phyloP scores from a whole-genome alignment of 2,329 filamentous ascomycete genomes.

The Neofusicoccum cordaticola region DNA sequence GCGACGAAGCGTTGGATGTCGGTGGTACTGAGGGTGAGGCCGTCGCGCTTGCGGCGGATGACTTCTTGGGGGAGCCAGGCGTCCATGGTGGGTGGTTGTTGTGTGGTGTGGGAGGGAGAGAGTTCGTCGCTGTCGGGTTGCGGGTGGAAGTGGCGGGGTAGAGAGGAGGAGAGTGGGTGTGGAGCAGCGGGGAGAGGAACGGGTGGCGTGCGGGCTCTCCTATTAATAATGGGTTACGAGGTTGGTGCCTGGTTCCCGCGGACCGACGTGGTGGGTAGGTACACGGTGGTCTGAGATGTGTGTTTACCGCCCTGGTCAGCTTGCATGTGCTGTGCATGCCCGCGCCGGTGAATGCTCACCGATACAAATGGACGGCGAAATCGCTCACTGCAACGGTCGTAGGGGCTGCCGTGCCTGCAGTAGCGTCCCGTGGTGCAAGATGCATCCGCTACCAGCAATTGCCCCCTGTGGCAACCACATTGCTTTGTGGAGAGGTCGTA shows the following conservation, averaged over 20 bases:
- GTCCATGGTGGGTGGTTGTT: constrained; percentile 2
- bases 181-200: not conserved
- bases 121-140: not conserved
- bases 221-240: not conserved
- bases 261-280: not conserved
- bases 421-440: not conserved
- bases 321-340: not conserved
- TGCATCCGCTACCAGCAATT: not conserved
- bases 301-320: constrained; percentile 3
- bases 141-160: not conserved
- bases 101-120: not conserved
- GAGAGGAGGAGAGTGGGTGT: not conserved
- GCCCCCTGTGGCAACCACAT: not conserved
- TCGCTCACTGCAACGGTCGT: not conserved
- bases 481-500: not conserved
- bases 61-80: constrained; percentile 17
- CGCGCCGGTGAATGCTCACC: not conserved
- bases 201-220: not conserved
- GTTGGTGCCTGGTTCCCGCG: not conserved
- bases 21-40: constrained; percentile 8
- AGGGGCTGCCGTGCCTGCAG: not conserved
- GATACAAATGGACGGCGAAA: not conserved
- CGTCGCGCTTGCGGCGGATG: constrained; percentile 18
- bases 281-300: constrained; percentile 11
- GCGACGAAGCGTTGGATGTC: constrained; percentile 17